These are phyloP conservation scores for Debaryomyces robertsiae DNA, from an alignment of 1,139 yeast species.

Conservation along the genomic window DNA sequence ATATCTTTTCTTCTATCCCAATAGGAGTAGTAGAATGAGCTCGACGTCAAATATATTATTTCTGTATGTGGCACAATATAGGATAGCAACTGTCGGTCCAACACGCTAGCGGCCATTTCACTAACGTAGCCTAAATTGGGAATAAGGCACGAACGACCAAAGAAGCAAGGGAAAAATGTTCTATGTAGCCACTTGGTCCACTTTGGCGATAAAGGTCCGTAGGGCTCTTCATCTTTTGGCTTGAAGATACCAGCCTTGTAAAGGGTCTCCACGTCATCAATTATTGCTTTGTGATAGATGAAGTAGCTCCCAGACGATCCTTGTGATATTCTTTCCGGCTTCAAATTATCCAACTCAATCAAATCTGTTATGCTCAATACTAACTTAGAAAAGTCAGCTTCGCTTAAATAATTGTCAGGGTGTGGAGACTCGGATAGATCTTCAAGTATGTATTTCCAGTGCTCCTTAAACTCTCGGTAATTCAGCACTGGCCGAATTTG, in stretches of 20 bases:
- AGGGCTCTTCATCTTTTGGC: slow-evolving; percentile 82
- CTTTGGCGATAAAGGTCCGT: slow-evolving; percentile 76
- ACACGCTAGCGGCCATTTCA: slow-evolving; percentile 69
- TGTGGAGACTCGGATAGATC: slow-evolving; percentile 11
- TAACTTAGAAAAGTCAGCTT: slow-evolving; percentile 24
- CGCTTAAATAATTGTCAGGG: slow-evolving; percentile 27
- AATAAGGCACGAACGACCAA: slow-evolving; percentile 72
- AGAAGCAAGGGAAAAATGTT: slow-evolving; percentile 74
- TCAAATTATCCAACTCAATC: slow-evolving; percentile 25
- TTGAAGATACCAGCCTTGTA: slow-evolving; percentile 62
- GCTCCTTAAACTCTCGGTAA: slow-evolving; percentile 21
- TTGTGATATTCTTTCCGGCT: slow-evolving; percentile 57
- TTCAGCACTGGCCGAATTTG: slow-evolving; percentile 20
- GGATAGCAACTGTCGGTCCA: slow-evolving; percentile 62
- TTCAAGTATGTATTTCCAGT: slow-evolving; percentile 17
- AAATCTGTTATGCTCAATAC: slow-evolving; percentile 23
- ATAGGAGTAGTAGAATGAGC: slow-evolving; percentile 56
- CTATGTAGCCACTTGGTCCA: slow-evolving; percentile 83
- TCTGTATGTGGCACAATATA: slow-evolving; percentile 70
- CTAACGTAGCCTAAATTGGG: slow-evolving; percentile 75
- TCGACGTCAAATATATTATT: slow-evolving; percentile 54
- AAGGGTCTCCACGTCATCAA: slow-evolving; percentile 9
- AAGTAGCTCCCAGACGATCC: slow-evolving; percentile 80
- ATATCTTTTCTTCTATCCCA: slow-evolving; percentile 43
- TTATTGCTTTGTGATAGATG: slow-evolving; percentile 36